Evolutionary conservation across 2,329 filamentous ascomycete species (phyloP).

Genomic region (Calonectria hawksworthii): DNA sequence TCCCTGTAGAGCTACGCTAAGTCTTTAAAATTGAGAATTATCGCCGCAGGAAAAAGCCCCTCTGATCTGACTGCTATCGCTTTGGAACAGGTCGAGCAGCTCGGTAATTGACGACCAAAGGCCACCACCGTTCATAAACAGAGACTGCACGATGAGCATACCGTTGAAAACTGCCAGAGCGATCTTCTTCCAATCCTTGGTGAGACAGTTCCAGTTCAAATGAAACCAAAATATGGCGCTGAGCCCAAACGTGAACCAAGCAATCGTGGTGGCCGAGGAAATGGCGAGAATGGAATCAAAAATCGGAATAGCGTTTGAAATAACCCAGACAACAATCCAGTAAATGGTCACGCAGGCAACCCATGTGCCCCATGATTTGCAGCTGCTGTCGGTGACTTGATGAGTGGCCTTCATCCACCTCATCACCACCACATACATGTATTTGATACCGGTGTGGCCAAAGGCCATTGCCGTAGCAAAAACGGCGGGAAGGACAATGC

Average conservation of each 20-base stretch:
- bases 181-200: conserved; percentile 40
- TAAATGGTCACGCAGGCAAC: conserved; percentile 48
- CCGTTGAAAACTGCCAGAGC: conserved; percentile 41
- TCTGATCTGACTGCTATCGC: conserved; percentile 39
- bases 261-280: conserved; percentile 51
- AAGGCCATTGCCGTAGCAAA: conserved; percentile 50
- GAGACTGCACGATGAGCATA: conserved; percentile 47
- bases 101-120: conserved; percentile 51
- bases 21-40: conserved; percentile 45
- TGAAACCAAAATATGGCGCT: conserved; percentile 53
- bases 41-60: conserved; percentile 52
- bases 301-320: conserved; percentile 53
- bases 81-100: conserved; percentile 47
- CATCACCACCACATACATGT: conserved; percentile 51
- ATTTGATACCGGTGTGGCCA: conserved; percentile 51
- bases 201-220: conserved; percentile 45
- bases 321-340: conserved; percentile 50
- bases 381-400: conserved; percentile 48
- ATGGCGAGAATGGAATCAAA: conserved; percentile 55
- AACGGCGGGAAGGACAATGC: conserved; percentile 48
- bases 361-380: conserved; percentile 53
- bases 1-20: not conserved
- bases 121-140: conserved; percentile 53
- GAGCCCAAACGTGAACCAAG: conserved; percentile 54
- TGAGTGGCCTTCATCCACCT: conserved; percentile 48